These are phyloP conservation scores for Colletotrichum chlorophyti DNA, from an alignment of 2,329 filamentous ascomycete species.

Conservation along the genomic window DNA sequence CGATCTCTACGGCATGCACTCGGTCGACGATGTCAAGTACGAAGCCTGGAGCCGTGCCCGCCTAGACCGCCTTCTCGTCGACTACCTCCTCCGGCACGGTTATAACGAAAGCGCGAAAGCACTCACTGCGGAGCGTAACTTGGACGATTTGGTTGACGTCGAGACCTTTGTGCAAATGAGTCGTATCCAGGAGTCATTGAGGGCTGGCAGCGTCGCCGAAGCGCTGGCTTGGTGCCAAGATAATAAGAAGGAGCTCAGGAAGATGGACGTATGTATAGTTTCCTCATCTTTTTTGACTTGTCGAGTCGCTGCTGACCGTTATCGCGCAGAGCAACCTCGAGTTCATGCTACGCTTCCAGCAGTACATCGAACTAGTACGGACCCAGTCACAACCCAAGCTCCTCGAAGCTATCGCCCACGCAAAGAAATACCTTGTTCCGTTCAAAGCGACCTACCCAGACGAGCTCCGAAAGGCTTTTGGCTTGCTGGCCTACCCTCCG, in stretches of 20 bases:
- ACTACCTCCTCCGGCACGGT: conserved; percentile 86
- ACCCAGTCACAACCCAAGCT: conserved; percentile 68
- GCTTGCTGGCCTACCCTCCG: conserved; percentile 77
- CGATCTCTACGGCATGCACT: conserved; percentile 80
- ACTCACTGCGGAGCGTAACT: conserved; percentile 76
- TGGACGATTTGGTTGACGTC: conserved; percentile 85
- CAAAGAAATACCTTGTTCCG: conserved; percentile 79
- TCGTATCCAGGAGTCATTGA: conserved; percentile 76
- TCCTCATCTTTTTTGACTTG: not conserved
- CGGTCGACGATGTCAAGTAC: conserved; percentile 90
- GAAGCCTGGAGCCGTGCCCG: conserved; percentile 86
- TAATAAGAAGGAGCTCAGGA: conserved; percentile 90
- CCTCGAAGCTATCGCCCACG: conserved; percentile 80
- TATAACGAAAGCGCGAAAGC: conserved; percentile 79
- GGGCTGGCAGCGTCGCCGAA: conserved; percentile 74
- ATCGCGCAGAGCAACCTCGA: conserved; percentile 76
- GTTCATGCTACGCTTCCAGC: conserved; percentile 91
- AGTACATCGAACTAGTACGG: conserved; percentile 91
- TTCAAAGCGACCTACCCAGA: conserved; percentile 72
- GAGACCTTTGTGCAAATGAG: conserved; percentile 87
- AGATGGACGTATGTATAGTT: conserved; percentile 70
- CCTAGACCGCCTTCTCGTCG: conserved; percentile 86
- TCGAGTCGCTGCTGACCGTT: conserved; percentile 20
- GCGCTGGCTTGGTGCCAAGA: conserved; percentile 91
- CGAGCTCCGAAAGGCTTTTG: conserved; percentile 76